Evolutionary conservation across 2,329 filamentous ascomycete genomes (phyloP).

Genomic region (Aspergillus fischeri): DNA sequence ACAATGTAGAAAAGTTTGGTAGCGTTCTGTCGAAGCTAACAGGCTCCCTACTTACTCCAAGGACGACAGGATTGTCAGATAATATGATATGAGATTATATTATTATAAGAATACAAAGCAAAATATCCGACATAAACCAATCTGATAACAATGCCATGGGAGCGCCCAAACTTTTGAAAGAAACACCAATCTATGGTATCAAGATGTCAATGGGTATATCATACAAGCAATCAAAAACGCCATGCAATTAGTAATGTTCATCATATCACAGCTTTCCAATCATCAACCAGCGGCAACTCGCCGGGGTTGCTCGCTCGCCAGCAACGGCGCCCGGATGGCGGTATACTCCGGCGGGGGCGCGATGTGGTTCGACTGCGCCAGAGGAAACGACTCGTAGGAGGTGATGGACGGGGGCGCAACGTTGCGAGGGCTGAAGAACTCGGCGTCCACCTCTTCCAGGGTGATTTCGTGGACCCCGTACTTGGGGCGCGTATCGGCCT

Average conservation of each 20-base stretch:
- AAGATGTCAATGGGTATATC: background rate
- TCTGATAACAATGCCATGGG: background rate
- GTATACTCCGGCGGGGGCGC: background rate
- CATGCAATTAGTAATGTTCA: background rate
- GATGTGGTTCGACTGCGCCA: background rate
- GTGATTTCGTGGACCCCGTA: slow-evolving; percentile 9
- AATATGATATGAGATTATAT: background rate
- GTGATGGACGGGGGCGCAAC: slow-evolving; percentile 9
- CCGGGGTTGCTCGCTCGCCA: background rate
- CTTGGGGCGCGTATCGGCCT: background rate
- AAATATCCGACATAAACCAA: background rate
- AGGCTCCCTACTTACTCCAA: background rate
- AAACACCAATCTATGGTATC: background rate
- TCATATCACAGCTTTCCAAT: background rate
- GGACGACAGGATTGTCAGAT: background rate
- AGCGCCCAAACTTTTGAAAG: background rate
- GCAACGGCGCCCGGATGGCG: background rate
- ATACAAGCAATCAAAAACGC: background rate
- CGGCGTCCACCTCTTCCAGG: slow-evolving; percentile 16
- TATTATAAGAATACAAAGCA: background rate
- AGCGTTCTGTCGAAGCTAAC: no score
- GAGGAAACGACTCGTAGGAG: background rate
- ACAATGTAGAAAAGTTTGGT: no score
- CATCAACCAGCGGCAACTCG: background rate
- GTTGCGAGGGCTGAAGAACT: slow-evolving; percentile 19